A percentile compares a stretch with the other conserved stretches of the same genome.
Conservation (phyloP, 805 yeast genomes). For the Hanseniaspora valbyensis region DNA sequence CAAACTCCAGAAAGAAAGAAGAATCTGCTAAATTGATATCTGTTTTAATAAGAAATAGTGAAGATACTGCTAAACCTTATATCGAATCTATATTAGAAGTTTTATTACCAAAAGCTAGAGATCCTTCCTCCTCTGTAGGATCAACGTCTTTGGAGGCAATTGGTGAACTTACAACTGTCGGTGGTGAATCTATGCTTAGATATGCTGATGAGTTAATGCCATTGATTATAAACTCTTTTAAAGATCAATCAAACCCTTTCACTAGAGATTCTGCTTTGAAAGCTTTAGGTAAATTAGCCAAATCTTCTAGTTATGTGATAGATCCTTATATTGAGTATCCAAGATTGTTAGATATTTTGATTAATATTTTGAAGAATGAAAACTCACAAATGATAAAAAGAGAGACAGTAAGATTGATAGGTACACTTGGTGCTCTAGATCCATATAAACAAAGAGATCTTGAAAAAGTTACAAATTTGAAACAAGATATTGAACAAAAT, state of each 20-base stretch:
- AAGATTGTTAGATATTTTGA: slow-evolving; percentile 68
- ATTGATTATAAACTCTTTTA: slow-evolving; percentile 70
- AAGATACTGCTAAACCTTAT: slow-evolving; percentile 78
- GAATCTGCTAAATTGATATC: slow-evolving; percentile 73
- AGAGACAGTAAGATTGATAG: slow-evolving; percentile 80
- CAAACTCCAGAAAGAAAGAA: slow-evolving; percentile 65
- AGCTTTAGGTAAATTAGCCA: slow-evolving; percentile 77
- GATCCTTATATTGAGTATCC: slow-evolving; percentile 90
- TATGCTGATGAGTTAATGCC: slow-evolving; percentile 77
- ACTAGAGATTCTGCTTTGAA: slow-evolving; percentile 84
- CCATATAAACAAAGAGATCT: slow-evolving; percentile 92
- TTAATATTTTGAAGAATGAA: slow-evolving; percentile 72
- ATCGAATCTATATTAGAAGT: slow-evolving; percentile 84
- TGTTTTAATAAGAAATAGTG: slow-evolving; percentile 63
- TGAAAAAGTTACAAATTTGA: slow-evolving; percentile 52
- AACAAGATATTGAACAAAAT: slow-evolving; percentile 53
- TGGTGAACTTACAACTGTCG: slow-evolving; percentile 81
- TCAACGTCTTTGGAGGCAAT: slow-evolving; percentile 74
- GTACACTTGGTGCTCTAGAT: slow-evolving; percentile 91
- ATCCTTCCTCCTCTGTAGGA: slow-evolving; percentile 67
- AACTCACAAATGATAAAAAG: slow-evolving; percentile 61
- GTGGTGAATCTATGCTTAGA: slow-evolving; percentile 70
- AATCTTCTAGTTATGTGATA: slow-evolving; percentile 88
- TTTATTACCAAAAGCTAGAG: slow-evolving; percentile 62
- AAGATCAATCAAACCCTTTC: slow-evolving; percentile 79